phyloP scores from a whole-genome alignment of 352 stramenopile genomes.

The Pythium angustatum region DNA sequence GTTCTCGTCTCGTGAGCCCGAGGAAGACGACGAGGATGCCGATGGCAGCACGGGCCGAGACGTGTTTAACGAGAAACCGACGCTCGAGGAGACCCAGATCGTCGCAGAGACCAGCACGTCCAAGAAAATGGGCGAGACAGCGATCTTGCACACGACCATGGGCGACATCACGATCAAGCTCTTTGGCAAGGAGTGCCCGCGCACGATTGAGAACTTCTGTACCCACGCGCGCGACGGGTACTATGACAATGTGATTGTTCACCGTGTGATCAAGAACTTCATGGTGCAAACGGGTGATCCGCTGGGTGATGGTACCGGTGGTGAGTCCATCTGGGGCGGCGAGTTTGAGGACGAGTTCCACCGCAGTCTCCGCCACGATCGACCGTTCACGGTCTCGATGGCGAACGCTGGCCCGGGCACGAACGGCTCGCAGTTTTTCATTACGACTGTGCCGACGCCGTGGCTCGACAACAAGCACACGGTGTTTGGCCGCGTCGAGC shows the following conservation, averaged over 20 bases:
- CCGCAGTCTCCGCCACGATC: conserved; percentile 93
- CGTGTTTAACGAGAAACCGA: conserved; percentile 98
- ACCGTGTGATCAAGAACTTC: conserved; percentile 99
- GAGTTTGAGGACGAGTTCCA: conserved; percentile 99
- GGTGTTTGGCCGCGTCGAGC: conserved; percentile 90
- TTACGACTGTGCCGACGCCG: conserved; percentile 94
- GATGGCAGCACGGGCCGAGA: conserved; percentile 73
- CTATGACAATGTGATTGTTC: conserved; percentile 99
- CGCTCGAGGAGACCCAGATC: conserved; percentile 91
- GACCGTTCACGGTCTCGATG: conserved; percentile 98
- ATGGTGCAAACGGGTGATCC: conserved; percentile 98
- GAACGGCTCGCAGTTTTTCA: conserved; percentile 98
- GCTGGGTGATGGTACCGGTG: conserved; percentile 96
- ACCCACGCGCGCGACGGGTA: conserved; percentile 96
- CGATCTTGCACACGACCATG: conserved; percentile 97
- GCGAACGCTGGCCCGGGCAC: conserved; percentile 95
- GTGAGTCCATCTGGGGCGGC: conserved; percentile 98
- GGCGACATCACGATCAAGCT: conserved; percentile 98
- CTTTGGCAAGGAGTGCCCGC: conserved; percentile 93
- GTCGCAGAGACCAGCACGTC: conserved; percentile 67
- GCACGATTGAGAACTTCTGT: conserved; percentile 98
- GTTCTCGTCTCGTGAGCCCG: conserved; percentile 94
- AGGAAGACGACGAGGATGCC: conserved; percentile 67
- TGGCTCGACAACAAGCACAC: conserved; percentile 98
- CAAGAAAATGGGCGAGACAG: conserved; percentile 71